Conservation (phyloP, 1,284 basidiomycete species). For the Golubevia pallescens region DNA sequence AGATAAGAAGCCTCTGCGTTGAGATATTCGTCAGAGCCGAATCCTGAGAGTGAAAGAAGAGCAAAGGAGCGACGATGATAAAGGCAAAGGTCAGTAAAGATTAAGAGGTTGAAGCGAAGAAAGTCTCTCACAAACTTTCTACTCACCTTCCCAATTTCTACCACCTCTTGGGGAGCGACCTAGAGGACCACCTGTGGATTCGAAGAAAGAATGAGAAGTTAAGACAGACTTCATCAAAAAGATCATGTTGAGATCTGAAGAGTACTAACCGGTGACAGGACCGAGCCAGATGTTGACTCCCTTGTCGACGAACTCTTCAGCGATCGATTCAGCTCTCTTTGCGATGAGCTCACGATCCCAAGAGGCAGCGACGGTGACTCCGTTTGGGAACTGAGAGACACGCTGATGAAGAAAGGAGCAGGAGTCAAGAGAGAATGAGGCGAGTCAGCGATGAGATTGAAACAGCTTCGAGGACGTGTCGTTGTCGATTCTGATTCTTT, state of each 20-base stretch:
- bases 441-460: too few species aligned
- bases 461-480: too few species aligned
- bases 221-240: too few species aligned
- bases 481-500: too few species aligned
- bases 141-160: constrained; percentile 78
- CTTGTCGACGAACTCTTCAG: neutral
- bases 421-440: too few species aligned
- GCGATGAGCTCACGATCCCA: neutral
- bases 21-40: constrained; percentile 50
- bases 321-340: neutral
- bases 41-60: constrained; percentile 11
- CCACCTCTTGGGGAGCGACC: constrained; percentile 73
- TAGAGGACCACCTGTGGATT: too few species aligned
- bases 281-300: constrained; percentile 3
- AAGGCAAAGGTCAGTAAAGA: neutral
- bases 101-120: neutral
- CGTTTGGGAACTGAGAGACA: constrained; percentile 18
- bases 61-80: neutral
- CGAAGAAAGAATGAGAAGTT: too few species aligned
- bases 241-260: too few species aligned
- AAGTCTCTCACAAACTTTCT: neutral
- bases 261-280: neutral
- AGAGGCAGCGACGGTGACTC: neutral
- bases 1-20: constrained; percentile 37
- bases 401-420: too few species aligned